Conservation (phyloP, 2,329 filamentous ascomycete species). For the Fusarium heterosporum region DNA sequence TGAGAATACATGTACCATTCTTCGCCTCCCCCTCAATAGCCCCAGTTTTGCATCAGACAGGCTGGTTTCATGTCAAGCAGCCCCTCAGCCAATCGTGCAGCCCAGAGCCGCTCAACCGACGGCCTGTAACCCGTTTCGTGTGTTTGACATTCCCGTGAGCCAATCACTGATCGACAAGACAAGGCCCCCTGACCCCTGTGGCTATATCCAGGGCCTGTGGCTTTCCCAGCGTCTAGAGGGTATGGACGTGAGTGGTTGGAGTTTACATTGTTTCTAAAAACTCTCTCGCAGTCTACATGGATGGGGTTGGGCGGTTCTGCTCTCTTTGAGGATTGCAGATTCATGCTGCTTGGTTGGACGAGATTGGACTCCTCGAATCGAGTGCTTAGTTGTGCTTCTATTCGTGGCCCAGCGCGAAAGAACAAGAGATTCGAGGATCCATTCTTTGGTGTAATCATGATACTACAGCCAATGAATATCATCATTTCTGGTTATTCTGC, state of each 20-base stretch:
- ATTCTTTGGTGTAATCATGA: slow-evolving; percentile 11
- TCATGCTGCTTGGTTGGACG: slow-evolving; percentile 32
- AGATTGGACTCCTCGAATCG: slow-evolving; percentile 1
- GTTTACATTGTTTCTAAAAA: slow-evolving; percentile 21
- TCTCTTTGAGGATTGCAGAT: background rate
- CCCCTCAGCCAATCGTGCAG: slow-evolving; percentile 26
- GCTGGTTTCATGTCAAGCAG: slow-evolving; percentile 32
- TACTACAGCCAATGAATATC: slow-evolving; percentile 29
- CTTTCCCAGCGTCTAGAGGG: slow-evolving; percentile 25
- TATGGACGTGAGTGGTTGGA: slow-evolving; percentile 14
- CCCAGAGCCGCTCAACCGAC: slow-evolving; percentile 20
- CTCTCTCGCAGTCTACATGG: slow-evolving; percentile 1
- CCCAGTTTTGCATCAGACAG: slow-evolving; percentile 38
- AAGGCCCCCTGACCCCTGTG: slow-evolving; percentile 6
- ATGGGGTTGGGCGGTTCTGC: slow-evolving; percentile 9
- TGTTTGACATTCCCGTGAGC: slow-evolving; percentile 26
- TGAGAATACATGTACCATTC: background rate
- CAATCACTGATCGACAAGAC: slow-evolving; percentile 17
- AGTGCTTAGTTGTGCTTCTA: slow-evolving; percentile 30
- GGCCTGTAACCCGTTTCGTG: slow-evolving; percentile 22
- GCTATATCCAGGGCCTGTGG: background rate
- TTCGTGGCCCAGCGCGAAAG: slow-evolving; percentile 27
- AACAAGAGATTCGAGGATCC: slow-evolving; percentile 1
- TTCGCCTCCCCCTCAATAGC: slow-evolving; percentile 22
- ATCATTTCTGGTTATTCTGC: slow-evolving; percentile 6